A percentile compares a stretch with the other conserved stretches of the same genome.
phyloP scores from a whole-genome alignment of 805 yeast species.

The Yarrowia divulgata region DNA sequence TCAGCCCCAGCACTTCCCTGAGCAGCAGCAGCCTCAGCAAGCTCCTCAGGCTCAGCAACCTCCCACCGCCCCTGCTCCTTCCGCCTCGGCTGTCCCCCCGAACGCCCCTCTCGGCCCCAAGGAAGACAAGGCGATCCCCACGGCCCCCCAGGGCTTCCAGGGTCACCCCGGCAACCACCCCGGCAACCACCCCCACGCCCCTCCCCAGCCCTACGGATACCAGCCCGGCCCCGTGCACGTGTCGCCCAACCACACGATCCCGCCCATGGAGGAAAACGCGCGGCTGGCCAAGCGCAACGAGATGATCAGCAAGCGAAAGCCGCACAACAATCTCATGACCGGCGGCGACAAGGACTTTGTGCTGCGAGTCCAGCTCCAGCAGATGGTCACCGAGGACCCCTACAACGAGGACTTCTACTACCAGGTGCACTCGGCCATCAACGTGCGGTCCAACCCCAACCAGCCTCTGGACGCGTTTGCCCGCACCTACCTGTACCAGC shows the following conservation, averaged over 20 bases:
- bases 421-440: constrained; percentile 84
- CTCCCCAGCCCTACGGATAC: constrained; percentile 9
- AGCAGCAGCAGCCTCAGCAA: background rate
- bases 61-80: background rate
- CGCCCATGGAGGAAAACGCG: constrained; percentile 34
- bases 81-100: background rate
- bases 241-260: constrained; percentile 33
- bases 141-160: constrained; percentile 29
- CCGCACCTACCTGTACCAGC: constrained; percentile 86
- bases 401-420: constrained; percentile 95
- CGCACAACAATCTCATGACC: constrained; percentile 91
- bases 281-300: constrained; percentile 37
- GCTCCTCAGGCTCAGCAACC: too few species aligned
- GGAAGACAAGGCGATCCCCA: constrained; percentile 13
- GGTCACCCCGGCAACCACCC: background rate
- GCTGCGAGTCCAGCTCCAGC: constrained; percentile 91
- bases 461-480: constrained; percentile 80
- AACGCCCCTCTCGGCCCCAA: constrained; percentile 18
- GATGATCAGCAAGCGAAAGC: constrained; percentile 36
- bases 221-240: constrained; percentile 24
- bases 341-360: constrained; percentile 97
- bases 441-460: constrained; percentile 63
- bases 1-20: background rate
- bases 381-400: constrained; percentile 96
- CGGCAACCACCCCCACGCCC: background rate